These are phyloP conservation scores for Tetracentron sinense DNA, from an alignment of 164 flowering plant species.

Conservation along the genomic window DNA sequence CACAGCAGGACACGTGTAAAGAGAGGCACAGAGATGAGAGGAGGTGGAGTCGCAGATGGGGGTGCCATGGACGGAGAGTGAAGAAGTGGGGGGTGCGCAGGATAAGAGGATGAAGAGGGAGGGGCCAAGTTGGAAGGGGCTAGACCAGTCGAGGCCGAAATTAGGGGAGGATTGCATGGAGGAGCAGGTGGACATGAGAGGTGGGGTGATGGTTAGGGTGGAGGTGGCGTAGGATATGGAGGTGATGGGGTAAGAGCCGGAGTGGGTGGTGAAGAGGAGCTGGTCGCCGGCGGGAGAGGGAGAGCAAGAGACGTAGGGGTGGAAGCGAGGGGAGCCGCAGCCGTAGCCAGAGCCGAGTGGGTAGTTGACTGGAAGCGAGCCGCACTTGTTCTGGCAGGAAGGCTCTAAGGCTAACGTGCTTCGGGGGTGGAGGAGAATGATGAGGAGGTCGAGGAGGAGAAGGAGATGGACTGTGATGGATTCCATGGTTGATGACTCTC, in stretches of 20 bases:
- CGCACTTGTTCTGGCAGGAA: slow-evolving; percentile 33
- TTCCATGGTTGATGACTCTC: not conserved
- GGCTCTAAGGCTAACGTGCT: not conserved
- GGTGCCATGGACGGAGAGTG: slow-evolving; percentile 28
- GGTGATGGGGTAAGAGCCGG: slow-evolving; percentile 46
- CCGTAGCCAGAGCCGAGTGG: slow-evolving; percentile 49
- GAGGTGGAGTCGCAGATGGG: slow-evolving; percentile 38
- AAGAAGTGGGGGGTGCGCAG: slow-evolving; percentile 35
- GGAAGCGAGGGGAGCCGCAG: slow-evolving; percentile 55
- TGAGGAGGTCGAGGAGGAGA: slow-evolving; percentile 1
- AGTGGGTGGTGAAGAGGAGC: slow-evolving; percentile 49
- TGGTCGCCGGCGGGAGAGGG: slow-evolving; percentile 22
- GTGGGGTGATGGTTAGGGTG: slow-evolving; percentile 40
- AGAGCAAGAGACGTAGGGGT: slow-evolving; percentile 37
- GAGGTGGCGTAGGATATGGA: slow-evolving; percentile 40
- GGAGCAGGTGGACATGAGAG: slow-evolving; percentile 48
- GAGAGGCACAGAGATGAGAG: slow-evolving; percentile 35
- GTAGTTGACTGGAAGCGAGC: slow-evolving; percentile 35
- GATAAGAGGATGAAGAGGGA: slow-evolving; percentile 43
- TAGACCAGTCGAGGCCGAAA: slow-evolving; percentile 54
- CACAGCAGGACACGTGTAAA: slow-evolving; percentile 41
- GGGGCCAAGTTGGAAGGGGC: slow-evolving; percentile 47
- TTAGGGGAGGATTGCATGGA: slow-evolving; percentile 42
- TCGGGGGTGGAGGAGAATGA: not conserved
- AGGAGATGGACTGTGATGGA: not conserved